Evolutionary conservation across 1,284 basidiomycete genomes (phyloP), one percentile per base, ranked within the genome.

Genomic region (Pseudozyma hubeiensis): DNA sequence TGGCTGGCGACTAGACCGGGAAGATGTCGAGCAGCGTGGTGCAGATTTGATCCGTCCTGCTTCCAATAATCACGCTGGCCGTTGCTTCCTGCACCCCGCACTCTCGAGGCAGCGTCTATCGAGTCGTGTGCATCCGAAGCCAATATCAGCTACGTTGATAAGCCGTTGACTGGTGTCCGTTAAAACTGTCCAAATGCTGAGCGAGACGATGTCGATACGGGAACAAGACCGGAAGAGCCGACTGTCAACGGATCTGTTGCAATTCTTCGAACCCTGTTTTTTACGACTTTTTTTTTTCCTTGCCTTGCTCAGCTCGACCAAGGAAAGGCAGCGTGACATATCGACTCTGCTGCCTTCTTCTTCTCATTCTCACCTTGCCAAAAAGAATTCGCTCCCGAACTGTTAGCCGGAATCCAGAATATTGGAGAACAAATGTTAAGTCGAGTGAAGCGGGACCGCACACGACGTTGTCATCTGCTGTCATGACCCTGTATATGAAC

Each of bases 141-240:
- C 24, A 4, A 24, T 24, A 24, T 24, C 24, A 24, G 24, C 24
- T 24, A 24, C 24, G 24, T 24, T 24, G 24, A 24, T 24, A 24
- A 2, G 24, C 24, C 24, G 24, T 7, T 24, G 17, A 7, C 19
- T 6, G 43, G 17, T 44, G 8, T 24, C 43, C 14, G 19, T 44
- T 17, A 19, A 44, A 19, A 8, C 7, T 6, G 7, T 44, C 8
- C 17, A 9, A n/a, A 34, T 43, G 34, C 19, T 24, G 48, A 56
- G 50, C 58, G 64, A 24, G 24, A 56, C 45, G 53, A 51, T 45
- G 35, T 41, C 44, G 52, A 41, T 40, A 63, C 60, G 66, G 66
- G 44, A 52, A 64, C 61, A 64, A 56, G 61, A 69, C 66, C 66
- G 66, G 64, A 67, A 49, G 46, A 24, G 19, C 24, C 24, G 24